Percentiles rank a stretch among this genome's conserved stretches.
Evolutionary conservation across 371 early-diverging fungal species (phyloP).

Genomic region (Phascolomyces articulosus): DNA sequence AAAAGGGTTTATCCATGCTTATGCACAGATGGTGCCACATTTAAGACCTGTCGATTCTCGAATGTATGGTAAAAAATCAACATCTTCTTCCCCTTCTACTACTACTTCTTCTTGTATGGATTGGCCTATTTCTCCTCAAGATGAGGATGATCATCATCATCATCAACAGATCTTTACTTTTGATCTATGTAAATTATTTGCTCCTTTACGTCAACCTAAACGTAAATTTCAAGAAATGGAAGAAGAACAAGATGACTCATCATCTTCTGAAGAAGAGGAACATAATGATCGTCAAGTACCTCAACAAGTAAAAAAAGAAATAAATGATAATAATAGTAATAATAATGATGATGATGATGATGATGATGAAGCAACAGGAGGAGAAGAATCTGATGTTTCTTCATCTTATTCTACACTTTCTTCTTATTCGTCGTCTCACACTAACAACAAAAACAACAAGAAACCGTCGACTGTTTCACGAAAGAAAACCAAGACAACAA

Average conservation of each 20-base stretch:
- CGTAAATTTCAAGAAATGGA: conserved; percentile 4
- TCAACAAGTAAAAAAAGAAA: background rate
- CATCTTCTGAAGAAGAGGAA: too few relatives aligned
- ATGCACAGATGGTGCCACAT: conserved; percentile 21
- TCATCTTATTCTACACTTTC: background rate
- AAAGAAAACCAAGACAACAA: conserved; percentile 9
- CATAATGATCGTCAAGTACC: too few relatives aligned
- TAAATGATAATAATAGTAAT: too few relatives aligned
- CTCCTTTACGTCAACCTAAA: background rate
- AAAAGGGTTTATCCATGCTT: conserved; percentile 18
- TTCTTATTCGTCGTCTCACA: conserved; percentile 1
- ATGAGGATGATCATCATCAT: background rate
- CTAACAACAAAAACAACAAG: too few relatives aligned
- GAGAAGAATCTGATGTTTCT: background rate
- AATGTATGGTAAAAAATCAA: conserved; percentile 10
- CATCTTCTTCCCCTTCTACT: background rate
- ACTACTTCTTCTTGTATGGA: background rate
- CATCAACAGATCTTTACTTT: conserved; percentile 12
- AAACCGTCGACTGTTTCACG: conserved; percentile 5
- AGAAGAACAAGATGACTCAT: conserved; percentile 10
- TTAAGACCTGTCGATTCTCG: conserved; percentile 9
- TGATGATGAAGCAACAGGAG: too few relatives aligned
- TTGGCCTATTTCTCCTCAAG: background rate
- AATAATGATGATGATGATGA: too few relatives aligned
- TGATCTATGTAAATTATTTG: conserved; percentile 15